phyloP scores from a whole-genome alignment of 805 yeast genomes.

The Zygosaccharomyces lentus region DNA sequence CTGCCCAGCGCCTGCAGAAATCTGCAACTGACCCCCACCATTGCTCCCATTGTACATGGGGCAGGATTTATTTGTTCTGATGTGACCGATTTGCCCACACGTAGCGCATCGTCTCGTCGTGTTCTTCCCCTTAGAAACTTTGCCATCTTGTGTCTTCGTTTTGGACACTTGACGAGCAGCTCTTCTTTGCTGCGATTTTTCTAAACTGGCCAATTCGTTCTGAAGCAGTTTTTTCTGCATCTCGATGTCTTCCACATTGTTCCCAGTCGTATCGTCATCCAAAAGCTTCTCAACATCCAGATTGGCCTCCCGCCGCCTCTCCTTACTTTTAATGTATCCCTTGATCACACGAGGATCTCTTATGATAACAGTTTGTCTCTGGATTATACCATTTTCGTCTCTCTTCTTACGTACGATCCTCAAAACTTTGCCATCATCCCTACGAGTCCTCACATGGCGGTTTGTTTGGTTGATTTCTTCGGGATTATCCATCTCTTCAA shows the following conservation, averaged over 20 bases:
- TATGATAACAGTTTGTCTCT: constrained; percentile 70
- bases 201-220: constrained; percentile 77
- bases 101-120: constrained; percentile 81
- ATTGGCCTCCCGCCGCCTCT: constrained; percentile 55
- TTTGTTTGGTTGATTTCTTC: constrained; percentile 37
- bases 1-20: not conserved
- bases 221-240: constrained; percentile 72
- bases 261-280: constrained; percentile 35
- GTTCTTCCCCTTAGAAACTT: constrained; percentile 33
- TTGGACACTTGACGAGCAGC: constrained; percentile 52
- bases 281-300: constrained; percentile 51
- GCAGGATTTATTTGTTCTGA: constrained; percentile 82
- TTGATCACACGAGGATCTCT: constrained; percentile 83
- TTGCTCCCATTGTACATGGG: constrained; percentile 66
- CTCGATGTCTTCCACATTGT: constrained; percentile 78
- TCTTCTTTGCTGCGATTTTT: constrained; percentile 68
- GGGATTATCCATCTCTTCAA: constrained; percentile 36
- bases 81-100: constrained; percentile 95
- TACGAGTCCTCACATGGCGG: constrained; percentile 24
- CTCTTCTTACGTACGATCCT: constrained; percentile 73
- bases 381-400: constrained; percentile 82
- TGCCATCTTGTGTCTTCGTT: constrained; percentile 32
- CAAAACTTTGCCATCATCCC: constrained; percentile 41
- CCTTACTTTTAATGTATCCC: constrained; percentile 72
- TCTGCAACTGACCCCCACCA: constrained; percentile 2